Evolutionary conservation across 1,284 basidiomycete genomes (phyloP).

Genomic region (Ceratobasidium sp.): DNA sequence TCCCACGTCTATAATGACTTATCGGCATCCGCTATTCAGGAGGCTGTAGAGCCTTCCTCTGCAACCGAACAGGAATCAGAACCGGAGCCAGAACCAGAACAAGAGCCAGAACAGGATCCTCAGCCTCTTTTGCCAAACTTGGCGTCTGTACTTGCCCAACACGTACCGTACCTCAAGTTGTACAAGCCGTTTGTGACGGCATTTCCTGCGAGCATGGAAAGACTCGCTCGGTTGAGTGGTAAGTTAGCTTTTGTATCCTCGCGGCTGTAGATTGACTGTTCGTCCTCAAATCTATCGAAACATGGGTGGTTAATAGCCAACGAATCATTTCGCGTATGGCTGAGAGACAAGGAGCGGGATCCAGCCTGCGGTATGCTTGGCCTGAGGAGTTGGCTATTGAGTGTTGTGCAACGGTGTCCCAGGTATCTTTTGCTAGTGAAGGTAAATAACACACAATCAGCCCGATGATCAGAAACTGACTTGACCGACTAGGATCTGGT

Average conservation of each 20-base stretch:
- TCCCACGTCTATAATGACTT: neutral
- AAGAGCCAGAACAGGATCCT: conserved; percentile 36
- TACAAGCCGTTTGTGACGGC: conserved; percentile 83
- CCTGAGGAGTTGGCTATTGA: conserved; percentile 83
- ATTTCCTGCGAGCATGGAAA: conserved; percentile 58
- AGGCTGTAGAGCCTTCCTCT: neutral
- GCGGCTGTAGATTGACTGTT: conserved; percentile 45
- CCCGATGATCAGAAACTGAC: neutral
- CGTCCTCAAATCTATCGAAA: conserved; percentile 45
- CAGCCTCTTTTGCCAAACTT: conserved; percentile 49
- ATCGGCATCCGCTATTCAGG: neutral
- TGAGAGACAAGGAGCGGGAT: conserved; percentile 66
- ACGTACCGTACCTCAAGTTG: conserved; percentile 76
- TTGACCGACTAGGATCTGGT: conserved; percentile 65
- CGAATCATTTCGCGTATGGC: conserved; percentile 64
- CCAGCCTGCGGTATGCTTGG: conserved; percentile 74
- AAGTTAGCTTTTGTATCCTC: conserved; percentile 39
- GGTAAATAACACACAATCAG: conserved; percentile 36
- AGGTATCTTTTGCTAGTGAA: conserved; percentile 81
- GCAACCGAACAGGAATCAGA: neutral
- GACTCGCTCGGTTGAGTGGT: conserved; percentile 28
- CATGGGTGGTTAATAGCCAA: conserved; percentile 53
- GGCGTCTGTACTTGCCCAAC: conserved; percentile 46
- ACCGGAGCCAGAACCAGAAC: neutral
- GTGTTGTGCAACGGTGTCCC: conserved; percentile 84